Percentiles rank a stretch among this genome's conserved stretches.
Conservation (phyloP, 257 asterid genomes). For the Solanum arcanum region DNA sequence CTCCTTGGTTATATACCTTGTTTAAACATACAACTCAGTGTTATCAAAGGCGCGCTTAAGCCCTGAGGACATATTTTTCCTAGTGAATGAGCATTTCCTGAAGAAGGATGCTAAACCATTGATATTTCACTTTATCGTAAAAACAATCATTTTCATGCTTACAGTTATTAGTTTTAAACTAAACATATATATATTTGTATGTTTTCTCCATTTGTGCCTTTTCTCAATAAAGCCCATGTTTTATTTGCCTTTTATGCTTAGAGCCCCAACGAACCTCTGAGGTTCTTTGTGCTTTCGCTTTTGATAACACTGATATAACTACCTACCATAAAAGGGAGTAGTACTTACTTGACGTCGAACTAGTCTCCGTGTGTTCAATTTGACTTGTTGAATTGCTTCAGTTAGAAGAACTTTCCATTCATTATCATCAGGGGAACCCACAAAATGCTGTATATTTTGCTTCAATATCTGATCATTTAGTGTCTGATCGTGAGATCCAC, state of each 20-base stretch:
- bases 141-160: not conserved
- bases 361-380: slow-evolving; percentile 77
- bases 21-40: not conserved
- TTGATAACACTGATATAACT: not conserved
- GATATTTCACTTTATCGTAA: not conserved
- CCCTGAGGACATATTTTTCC: not conserved
- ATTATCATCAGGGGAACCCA: slow-evolving; percentile 21
- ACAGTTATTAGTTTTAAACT: too few relatives aligned
- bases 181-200: too few relatives aligned
- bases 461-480: slow-evolving; percentile 12
- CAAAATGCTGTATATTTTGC: slow-evolving; percentile 16
- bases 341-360: slow-evolving; percentile 79
- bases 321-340: not conserved
- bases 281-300: not conserved
- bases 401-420: slow-evolving; percentile 20
- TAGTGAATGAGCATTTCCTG: not conserved
- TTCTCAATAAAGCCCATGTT: accelerated
- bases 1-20: not conserved
- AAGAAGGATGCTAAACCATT: not conserved
- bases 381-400: slow-evolving; percentile 60
- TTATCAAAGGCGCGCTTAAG: not conserved
- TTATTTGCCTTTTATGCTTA: accelerated
- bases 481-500: not conserved
- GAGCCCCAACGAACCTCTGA: accelerated
- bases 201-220: not conserved